Evolutionary conservation across 805 yeast genomes (phyloP), one percentile per base, ranked within the genome.

Genomic region (Saturnispora dispora): DNA sequence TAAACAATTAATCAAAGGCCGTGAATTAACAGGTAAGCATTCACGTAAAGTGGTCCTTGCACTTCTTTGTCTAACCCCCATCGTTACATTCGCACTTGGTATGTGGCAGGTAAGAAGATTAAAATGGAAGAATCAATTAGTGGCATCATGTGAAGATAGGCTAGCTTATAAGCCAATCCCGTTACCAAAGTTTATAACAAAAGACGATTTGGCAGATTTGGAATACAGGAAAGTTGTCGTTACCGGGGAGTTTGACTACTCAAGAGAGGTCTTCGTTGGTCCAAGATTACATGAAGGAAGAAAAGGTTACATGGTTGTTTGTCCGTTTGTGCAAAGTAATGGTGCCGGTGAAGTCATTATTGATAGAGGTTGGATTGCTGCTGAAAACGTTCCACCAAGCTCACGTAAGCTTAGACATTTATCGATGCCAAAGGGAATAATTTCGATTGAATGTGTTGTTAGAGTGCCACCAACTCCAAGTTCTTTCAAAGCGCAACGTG

Each of bases 361-460:
- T 28, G 95, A 88, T 64, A 77, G 99, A 57, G 99, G 99, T 15
- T 93, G 97, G 95, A 80, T 93, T 45, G 70, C 79, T 25, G 88
- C 85, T 57, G 85, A 80, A 13, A 79, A 79, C 55, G 78, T 79
- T 50, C 66, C 68, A 64, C 95, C 73, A 53, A 74, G 52, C 57
- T 72, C 57, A 58, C 85, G 79, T 53, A 68, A 68, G 11, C 72
- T 90, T 52, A 75, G 78, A 22, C 88, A 85, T 63, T 71, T 86
- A 53, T 82, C 95, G 1, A 62, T 84, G 53, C 96, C 96, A 0
- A 68, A 71, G 53, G 90, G 88, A 1, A 83, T 77, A 53, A 85
- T 87, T 39, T 81, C 81, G 35, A 70, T 93, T 40, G 81, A 77
- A 53, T 88, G 95, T 51, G 69, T 91, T 56, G 77, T 93, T 53